These are phyloP conservation scores for Naumovozyma baii DNA, from an alignment of 805 yeast species.

Conservation along the genomic window DNA sequence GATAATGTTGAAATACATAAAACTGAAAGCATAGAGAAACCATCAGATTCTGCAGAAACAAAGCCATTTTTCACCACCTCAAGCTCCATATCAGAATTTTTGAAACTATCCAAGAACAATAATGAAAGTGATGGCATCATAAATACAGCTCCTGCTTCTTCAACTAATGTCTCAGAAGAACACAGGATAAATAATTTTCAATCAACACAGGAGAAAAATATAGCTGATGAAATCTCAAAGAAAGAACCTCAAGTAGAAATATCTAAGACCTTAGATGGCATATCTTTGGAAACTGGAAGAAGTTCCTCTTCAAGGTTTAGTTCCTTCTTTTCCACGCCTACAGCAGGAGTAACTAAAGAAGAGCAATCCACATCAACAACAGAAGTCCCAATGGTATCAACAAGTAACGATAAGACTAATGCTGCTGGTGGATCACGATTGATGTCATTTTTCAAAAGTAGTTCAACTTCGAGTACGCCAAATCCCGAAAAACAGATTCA, in stretches of 20 bases:
- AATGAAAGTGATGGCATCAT: background rate
- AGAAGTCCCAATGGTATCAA: background rate
- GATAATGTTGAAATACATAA: slow-evolving; percentile 38
- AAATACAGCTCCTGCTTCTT: background rate
- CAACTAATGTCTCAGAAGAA: background rate
- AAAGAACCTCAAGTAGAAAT: too few relatives aligned
- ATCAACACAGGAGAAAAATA: too few relatives aligned
- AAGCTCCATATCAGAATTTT: slow-evolving; percentile 27
- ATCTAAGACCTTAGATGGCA: background rate
- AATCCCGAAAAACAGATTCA: background rate
- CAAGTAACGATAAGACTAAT: background rate
- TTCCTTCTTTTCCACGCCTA: slow-evolving; percentile 26
- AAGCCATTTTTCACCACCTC: slow-evolving; percentile 5
- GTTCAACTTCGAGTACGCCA: slow-evolving; percentile 6
- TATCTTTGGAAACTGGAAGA: slow-evolving; percentile 5
- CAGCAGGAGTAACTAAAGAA: slow-evolving; percentile 3
- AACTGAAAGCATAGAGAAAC: slow-evolving; percentile 59
- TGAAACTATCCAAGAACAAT: slow-evolving; percentile 9
- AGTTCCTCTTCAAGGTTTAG: slow-evolving; percentile 29
- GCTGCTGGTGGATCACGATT: slow-evolving; percentile 22
- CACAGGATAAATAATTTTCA: background rate
- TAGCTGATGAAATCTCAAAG: too few relatives aligned
- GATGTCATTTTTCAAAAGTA: slow-evolving; percentile 24
- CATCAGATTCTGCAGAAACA: slow-evolving; percentile 21
- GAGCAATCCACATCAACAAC: background rate